Percentiles rank a stretch among this genome's conserved stretches.
Conservation (phyloP, 176 grass and related monocot species). For the Luzula sylvatica region DNA sequence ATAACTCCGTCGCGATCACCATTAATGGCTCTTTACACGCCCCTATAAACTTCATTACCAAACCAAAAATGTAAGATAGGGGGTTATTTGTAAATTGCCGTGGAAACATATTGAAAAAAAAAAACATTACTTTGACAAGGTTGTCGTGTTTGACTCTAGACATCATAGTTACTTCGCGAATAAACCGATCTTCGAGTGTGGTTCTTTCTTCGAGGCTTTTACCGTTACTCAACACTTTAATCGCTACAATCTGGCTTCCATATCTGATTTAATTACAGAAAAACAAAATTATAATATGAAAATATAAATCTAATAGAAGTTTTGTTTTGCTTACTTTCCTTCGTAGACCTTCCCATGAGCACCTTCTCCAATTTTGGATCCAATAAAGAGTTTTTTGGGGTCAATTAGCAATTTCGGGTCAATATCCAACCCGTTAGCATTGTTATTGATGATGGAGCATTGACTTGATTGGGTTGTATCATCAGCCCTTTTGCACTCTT, state of each 20-base stretch:
- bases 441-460: background rate
- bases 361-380: constrained; percentile 88
- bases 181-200: constrained; percentile 86
- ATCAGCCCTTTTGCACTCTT: constrained; percentile 11
- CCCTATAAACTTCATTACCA: constrained; percentile 52
- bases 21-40: constrained; percentile 97
- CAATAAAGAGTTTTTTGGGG: constrained; percentile 72
- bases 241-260: constrained; percentile 70
- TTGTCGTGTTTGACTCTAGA: constrained; percentile 86
- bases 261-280: constrained; percentile 38
- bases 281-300: background rate
- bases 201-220: constrained; percentile 47
- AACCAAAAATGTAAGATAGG: background rate
- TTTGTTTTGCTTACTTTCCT: constrained; percentile 65
- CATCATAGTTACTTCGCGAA: constrained; percentile 90
- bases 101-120: too few relatives aligned
- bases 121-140: constrained; percentile 76
- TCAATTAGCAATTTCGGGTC: constrained; percentile 89
- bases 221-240: constrained; percentile 79
- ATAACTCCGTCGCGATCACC: constrained; percentile 89
- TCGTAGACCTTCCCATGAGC: constrained; percentile 97
- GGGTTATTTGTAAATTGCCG: background rate
- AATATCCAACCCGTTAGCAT: constrained; percentile 20
- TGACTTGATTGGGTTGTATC: constrained; percentile 1
- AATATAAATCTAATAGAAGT: background rate